Conservation (phyloP, 2,329 filamentous ascomycete species). For the Fusarium chaquense region DNA sequence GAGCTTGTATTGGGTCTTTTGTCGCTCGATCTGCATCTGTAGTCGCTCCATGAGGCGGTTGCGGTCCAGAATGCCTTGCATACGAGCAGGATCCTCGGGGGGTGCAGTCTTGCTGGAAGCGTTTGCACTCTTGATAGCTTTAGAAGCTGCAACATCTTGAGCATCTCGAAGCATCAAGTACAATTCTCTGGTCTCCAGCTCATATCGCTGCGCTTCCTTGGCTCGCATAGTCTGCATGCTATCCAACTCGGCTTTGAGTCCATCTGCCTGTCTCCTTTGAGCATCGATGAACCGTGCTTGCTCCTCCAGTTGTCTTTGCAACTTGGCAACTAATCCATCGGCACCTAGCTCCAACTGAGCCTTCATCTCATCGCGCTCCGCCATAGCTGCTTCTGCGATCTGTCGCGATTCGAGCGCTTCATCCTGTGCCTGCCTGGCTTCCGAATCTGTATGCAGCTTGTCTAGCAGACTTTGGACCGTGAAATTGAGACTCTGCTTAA, state of each 20-base stretch:
- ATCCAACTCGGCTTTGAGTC: slow-evolving; percentile 88
- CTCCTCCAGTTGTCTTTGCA: slow-evolving; percentile 94
- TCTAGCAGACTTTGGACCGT: slow-evolving; percentile 95
- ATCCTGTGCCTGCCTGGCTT: slow-evolving; percentile 91
- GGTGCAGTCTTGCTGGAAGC: slow-evolving; percentile 63
- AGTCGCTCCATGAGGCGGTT: slow-evolving; percentile 92
- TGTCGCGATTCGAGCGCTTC: slow-evolving; percentile 91
- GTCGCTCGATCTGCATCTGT: slow-evolving; percentile 93
- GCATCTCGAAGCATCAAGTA: slow-evolving; percentile 99
- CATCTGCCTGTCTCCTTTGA: slow-evolving; percentile 85
- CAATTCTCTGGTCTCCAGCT: slow-evolving; percentile 93
- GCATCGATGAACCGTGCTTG: slow-evolving; percentile 91
- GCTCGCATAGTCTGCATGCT: slow-evolving; percentile 87
- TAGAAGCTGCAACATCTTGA: slow-evolving; percentile 93
- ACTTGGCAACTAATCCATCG: slow-evolving; percentile 90
- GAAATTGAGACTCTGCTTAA: slow-evolving; percentile 97
- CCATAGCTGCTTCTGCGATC: slow-evolving; percentile 94
- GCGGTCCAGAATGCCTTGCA: slow-evolving; percentile 93
- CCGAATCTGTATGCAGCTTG: slow-evolving; percentile 95
- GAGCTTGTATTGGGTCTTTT: slow-evolving; percentile 97
- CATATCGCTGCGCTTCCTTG: slow-evolving; percentile 93
- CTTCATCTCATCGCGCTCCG: slow-evolving; percentile 95
- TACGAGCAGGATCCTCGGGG: slow-evolving; percentile 77
- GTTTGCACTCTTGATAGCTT: slow-evolving; percentile 69
- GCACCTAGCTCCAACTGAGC: slow-evolving; percentile 90